phyloP scores from a whole-genome alignment of 1,139 yeast genomes.

The Yamadazyma sp. region DNA sequence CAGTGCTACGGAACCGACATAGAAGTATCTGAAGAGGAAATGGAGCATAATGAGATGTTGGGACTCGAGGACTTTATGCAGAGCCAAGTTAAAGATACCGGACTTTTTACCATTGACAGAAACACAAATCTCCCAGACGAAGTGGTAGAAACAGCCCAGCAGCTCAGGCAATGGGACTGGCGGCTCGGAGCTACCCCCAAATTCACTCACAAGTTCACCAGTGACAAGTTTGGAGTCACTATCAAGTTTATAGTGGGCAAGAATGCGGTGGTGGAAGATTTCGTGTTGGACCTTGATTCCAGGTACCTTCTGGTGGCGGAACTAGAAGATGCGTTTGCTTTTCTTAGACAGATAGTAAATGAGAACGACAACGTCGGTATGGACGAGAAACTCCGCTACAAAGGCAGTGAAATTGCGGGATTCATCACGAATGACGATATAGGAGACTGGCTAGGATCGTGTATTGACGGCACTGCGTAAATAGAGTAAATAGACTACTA shows the following conservation, averaged over 20 bases:
- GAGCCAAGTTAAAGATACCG: slow-evolving; percentile 16
- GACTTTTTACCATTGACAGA: slow-evolving; percentile 24
- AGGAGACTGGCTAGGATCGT: slow-evolving; percentile 48
- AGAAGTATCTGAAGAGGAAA: slow-evolving; percentile 11
- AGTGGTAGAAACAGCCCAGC: slow-evolving; percentile 40
- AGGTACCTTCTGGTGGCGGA: slow-evolving; percentile 18
- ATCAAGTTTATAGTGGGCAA: slow-evolving; percentile 45
- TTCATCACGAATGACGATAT: slow-evolving; percentile 41
- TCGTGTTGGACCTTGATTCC: slow-evolving; percentile 21
- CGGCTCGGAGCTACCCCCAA: slow-evolving; percentile 69
- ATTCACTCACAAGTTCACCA: slow-evolving; percentile 48
- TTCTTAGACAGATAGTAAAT: slow-evolving; percentile 27
- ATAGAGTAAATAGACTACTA: no score
- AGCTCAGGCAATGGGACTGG: slow-evolving; percentile 67
- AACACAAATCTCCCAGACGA: slow-evolving; percentile 44
- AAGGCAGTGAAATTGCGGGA: slow-evolving; percentile 47
- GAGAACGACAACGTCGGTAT: background rate
- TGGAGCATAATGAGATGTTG: slow-evolving; percentile 28
- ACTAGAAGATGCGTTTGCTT: slow-evolving; percentile 27
- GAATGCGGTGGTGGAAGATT: slow-evolving; percentile 28
- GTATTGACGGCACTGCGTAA: slow-evolving; percentile 44
- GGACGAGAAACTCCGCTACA: slow-evolving; percentile 26
- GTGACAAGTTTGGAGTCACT: slow-evolving; percentile 28
- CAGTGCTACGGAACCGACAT: slow-evolving; percentile 27
- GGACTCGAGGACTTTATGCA: slow-evolving; percentile 35